Evolutionary conservation across 2,329 filamentous ascomycete species (phyloP).

Genomic region (Spiromastix sp.): DNA sequence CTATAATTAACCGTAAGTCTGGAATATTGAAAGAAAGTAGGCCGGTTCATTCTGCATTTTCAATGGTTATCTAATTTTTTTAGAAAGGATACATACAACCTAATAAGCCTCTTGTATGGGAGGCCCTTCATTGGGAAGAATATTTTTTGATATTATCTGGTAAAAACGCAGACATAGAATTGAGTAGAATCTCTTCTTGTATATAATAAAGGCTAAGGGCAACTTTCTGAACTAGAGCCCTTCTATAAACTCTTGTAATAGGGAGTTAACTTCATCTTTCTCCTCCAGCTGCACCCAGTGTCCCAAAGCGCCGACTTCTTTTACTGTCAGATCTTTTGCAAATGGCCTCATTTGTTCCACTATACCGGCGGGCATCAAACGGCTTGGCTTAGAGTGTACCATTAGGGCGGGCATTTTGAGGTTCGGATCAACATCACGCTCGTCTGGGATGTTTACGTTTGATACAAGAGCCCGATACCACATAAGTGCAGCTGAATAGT

Average conservation of each 20-base stretch:
- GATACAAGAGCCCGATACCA: conserved; percentile 17
- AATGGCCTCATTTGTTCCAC: conserved; percentile 11
- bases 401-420: conserved; percentile 14
- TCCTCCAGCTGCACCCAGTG: conserved; percentile 20
- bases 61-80: too few relatives aligned
- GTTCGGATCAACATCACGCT: conserved; percentile 9
- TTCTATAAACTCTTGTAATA: conserved; percentile 13
- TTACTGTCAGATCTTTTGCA: conserved; percentile 12
- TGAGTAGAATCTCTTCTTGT: too few relatives aligned
- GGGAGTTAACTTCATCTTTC: conserved; percentile 15
- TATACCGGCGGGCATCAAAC: conserved; percentile 4
- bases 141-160: too few relatives aligned
- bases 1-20: too few relatives aligned
- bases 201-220: too few relatives aligned
- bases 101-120: too few relatives aligned
- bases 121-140: too few relatives aligned
- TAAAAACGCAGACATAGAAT: too few relatives aligned
- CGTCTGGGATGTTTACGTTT: conserved; percentile 14
- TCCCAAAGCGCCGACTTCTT: conserved; percentile 10
- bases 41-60: too few relatives aligned
- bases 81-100: too few relatives aligned
- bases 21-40: too few relatives aligned
- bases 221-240: background rate
- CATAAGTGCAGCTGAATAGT: conserved; percentile 14
- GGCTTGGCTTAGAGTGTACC: conserved; percentile 10